Conservation (phyloP, 1,139 yeast species). For the Kodamaea suecica region DNA sequence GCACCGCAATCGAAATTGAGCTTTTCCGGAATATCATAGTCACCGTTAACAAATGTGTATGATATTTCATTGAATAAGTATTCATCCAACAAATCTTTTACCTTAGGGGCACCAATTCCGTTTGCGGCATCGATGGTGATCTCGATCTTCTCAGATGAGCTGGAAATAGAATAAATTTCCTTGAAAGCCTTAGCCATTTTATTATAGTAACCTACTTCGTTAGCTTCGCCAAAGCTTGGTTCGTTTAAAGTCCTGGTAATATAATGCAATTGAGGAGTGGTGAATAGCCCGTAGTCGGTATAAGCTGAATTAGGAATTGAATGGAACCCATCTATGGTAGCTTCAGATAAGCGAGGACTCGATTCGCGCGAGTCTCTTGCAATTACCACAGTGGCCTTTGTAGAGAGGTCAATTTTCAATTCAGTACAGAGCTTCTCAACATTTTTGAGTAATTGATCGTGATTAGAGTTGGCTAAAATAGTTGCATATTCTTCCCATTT, state of each 20-base stretch:
- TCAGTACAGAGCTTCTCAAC: slow-evolving; percentile 29
- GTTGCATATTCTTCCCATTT: slow-evolving; percentile 87
- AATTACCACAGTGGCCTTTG: slow-evolving; percentile 44
- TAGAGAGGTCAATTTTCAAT: slow-evolving; percentile 38
- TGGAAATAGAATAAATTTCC: slow-evolving; percentile 23
- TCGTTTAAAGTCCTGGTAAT: slow-evolving; percentile 73
- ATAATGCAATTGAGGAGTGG: slow-evolving; percentile 95
- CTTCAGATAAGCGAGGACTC: slow-evolving; percentile 60
- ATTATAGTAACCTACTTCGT: slow-evolving; percentile 68
- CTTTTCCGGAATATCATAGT: slow-evolving; percentile 50
- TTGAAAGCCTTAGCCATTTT: slow-evolving; percentile 51
- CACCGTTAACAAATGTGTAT: slow-evolving; percentile 55
- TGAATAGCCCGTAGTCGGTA: slow-evolving; percentile 64
- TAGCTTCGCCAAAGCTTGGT: slow-evolving; percentile 55
- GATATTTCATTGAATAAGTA: slow-evolving; percentile 42
- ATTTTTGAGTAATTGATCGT: slow-evolving; percentile 26
- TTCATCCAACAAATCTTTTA: slow-evolving; percentile 44
- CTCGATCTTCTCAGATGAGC: slow-evolving; percentile 28
- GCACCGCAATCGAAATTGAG: slow-evolving; percentile 90
- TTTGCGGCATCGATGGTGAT: slow-evolving; percentile 86
- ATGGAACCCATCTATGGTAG: slow-evolving; percentile 67
- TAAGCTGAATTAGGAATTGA: slow-evolving; percentile 44
- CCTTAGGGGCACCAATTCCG: slow-evolving; percentile 91
- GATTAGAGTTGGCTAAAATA: slow-evolving; percentile 67
- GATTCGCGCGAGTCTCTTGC: slow-evolving; percentile 79